phyloP scores from a whole-genome alignment of 768 basidiomycete species.

The Dendrothele bispora region DNA sequence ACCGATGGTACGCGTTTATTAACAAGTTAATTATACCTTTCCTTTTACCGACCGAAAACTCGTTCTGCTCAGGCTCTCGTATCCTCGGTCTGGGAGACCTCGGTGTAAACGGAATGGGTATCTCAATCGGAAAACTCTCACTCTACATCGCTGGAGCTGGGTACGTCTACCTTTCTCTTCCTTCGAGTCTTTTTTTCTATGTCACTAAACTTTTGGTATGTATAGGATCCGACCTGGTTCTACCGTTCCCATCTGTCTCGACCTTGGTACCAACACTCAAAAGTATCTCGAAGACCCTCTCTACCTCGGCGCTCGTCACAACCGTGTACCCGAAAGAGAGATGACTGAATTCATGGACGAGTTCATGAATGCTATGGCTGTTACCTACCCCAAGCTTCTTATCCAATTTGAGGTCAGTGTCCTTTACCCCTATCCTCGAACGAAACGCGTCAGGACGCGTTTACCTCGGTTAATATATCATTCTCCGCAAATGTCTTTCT shows the following conservation, averaged over 20 bases:
- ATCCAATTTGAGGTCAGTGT: constrained; percentile 78
- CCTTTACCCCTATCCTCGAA: too few relatives aligned
- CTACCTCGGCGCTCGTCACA: constrained; percentile 83
- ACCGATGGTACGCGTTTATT: constrained; percentile 90
- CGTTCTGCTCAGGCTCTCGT: constrained; percentile 58
- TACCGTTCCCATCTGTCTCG: constrained; percentile 81
- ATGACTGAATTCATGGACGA: constrained; percentile 89
- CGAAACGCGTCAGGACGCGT: too few relatives aligned
- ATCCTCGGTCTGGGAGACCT: constrained; percentile 48
- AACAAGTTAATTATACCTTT: constrained; percentile 4
- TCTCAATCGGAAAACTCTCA: constrained; percentile 90
- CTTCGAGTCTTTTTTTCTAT: not conserved
- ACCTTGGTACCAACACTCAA: constrained; percentile 88
- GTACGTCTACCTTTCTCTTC: constrained; percentile 36
- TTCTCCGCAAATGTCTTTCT: not conserved
- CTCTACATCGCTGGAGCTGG: constrained; percentile 90
- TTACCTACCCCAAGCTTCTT: constrained; percentile 75
- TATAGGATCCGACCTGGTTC: constrained; percentile 72
- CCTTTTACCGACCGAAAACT: not conserved
- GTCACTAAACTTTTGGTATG: constrained; percentile 5
- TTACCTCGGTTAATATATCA: too few relatives aligned
- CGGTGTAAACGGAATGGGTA: constrained; percentile 59
- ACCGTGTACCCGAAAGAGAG: constrained; percentile 56
- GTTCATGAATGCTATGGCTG: constrained; percentile 83
- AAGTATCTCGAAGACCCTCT: constrained; percentile 80